phyloP scores from a whole-genome alignment of 2,329 filamentous ascomycete species.

The Ascochyta fabae region DNA sequence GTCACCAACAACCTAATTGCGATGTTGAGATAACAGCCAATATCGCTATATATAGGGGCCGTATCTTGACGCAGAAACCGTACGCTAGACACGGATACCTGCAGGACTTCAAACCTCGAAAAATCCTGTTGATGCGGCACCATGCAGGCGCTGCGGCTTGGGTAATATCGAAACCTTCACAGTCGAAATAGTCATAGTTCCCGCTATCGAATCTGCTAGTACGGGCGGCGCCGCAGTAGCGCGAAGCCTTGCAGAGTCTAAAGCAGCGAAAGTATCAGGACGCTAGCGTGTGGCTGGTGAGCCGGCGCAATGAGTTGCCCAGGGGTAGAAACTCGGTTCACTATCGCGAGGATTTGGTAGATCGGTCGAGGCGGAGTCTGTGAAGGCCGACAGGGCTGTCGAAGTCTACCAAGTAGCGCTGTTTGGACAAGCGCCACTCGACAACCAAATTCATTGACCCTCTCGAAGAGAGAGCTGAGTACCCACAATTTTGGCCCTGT shows the following conservation, averaged over 20 bases:
- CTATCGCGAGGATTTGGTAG: constrained; percentile 1
- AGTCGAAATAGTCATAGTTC: constrained; percentile 3
- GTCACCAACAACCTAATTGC: constrained; percentile 2
- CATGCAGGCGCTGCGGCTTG: constrained; percentile 9
- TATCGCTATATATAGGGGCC: constrained; percentile 12
- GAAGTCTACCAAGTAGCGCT: neutral
- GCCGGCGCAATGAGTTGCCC: constrained; percentile 7
- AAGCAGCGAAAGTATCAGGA: constrained; percentile 7
- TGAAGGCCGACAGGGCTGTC: constrained; percentile 6
- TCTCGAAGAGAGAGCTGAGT: constrained; percentile 7
- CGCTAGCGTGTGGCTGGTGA: constrained; percentile 14
- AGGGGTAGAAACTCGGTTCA: constrained; percentile 5
- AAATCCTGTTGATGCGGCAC: constrained; percentile 11
- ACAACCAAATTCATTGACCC: constrained; percentile 5
- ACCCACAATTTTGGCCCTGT: constrained; percentile 10
- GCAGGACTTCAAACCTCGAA: constrained; percentile 4
- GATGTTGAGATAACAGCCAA: constrained; percentile 15
- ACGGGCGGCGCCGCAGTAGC: constrained; percentile 19
- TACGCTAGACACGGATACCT: constrained; percentile 7
- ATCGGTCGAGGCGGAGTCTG: constrained; percentile 1
- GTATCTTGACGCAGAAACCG: neutral
- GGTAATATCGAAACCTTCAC: constrained; percentile 10
- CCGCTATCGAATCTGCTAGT: constrained; percentile 15
- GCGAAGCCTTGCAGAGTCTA: constrained; percentile 6
- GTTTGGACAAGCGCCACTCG: constrained; percentile 3